Percentiles rank a stretch among this genome's conserved stretches.
Evolutionary conservation across 164 flowering plant species (phyloP).

Genomic region (Vitis labrusca): DNA sequence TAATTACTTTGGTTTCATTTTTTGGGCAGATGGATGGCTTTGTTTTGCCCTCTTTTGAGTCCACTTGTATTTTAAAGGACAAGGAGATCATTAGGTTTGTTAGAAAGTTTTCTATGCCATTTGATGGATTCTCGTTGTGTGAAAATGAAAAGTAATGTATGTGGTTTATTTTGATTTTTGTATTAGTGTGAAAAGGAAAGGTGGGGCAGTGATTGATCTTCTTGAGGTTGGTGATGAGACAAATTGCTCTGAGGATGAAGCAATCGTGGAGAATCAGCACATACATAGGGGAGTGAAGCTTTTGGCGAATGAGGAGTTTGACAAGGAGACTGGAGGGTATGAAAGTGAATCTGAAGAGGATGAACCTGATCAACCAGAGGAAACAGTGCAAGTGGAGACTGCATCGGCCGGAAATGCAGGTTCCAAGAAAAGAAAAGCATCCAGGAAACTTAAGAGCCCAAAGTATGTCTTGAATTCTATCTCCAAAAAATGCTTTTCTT

Average conservation of each 20-base stretch:
- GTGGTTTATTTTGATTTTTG: neutral
- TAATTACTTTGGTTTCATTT: neutral
- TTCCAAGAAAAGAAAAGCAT: slow-evolving; percentile 69
- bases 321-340: slow-evolving; percentile 58
- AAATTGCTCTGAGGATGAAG: slow-evolving; percentile 26
- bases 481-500: neutral
- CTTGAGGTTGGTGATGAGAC: slow-evolving; percentile 16
- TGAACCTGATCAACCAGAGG: slow-evolving; percentile 21
- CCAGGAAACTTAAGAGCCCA: slow-evolving; percentile 35
- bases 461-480: slow-evolving; percentile 43
- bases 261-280: slow-evolving; percentile 35
- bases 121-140: neutral
- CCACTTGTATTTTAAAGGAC: slow-evolving; percentile 66
- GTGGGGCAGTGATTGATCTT: slow-evolving; percentile 7
- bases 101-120: neutral
- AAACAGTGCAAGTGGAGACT: slow-evolving; percentile 16
- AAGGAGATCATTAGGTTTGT: slow-evolving; percentile 76
- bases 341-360: slow-evolving; percentile 54
- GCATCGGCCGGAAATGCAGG: slow-evolving; percentile 12
- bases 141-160: neutral
- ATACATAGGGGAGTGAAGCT: slow-evolving; percentile 37
- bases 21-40: slow-evolving; percentile 87
- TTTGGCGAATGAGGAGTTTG: slow-evolving; percentile 62
- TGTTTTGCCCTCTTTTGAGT: slow-evolving; percentile 79
- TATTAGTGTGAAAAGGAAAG: slow-evolving; percentile 64